Evolutionary conservation across 2,329 filamentous ascomycete species (phyloP).

Genomic region (Epichloe elymi): DNA sequence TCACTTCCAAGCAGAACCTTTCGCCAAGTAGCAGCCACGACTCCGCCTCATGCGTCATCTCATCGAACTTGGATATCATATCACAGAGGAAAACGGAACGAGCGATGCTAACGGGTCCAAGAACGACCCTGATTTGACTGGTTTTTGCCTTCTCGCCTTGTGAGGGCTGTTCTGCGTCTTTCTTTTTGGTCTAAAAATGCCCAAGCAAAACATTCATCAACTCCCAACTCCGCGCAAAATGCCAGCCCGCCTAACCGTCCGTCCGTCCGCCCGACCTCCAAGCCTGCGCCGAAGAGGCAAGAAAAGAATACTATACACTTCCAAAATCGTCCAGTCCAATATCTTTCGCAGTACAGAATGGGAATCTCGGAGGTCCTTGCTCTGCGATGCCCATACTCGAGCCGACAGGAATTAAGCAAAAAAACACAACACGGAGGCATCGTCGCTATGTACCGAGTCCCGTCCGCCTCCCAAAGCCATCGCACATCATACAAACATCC

Average conservation of each 20-base stretch:
- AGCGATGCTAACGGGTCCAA: neutral
- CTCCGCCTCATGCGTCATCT: neutral
- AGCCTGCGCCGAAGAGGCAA: neutral
- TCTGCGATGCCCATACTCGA: neutral
- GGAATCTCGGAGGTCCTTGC: too few relatives aligned
- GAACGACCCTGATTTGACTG: neutral
- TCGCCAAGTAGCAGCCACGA: too few relatives aligned
- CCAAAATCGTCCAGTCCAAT: neutral
- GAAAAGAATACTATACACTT: constrained; percentile 7
- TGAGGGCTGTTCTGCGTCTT: constrained; percentile 8
- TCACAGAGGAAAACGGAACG: neutral
- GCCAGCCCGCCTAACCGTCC: constrained; percentile 9
- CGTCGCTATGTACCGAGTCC: constrained; percentile 3
- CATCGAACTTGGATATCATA: neutral
- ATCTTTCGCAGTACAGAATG: neutral
- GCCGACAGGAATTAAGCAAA: neutral
- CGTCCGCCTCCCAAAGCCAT: neutral
- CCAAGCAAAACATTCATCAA: constrained; percentile 7
- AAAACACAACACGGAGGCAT: neutral
- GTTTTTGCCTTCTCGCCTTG: constrained; percentile 8
- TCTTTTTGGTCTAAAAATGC: neutral
- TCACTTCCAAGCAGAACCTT: too few relatives aligned
- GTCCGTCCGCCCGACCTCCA: constrained; percentile 1
- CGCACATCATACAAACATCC: constrained; percentile 11
- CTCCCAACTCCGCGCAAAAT: constrained; percentile 26